Evolutionary conservation across 2,329 filamentous ascomycete genomes (phyloP).

Genomic region (Setomelanomma holmii): DNA sequence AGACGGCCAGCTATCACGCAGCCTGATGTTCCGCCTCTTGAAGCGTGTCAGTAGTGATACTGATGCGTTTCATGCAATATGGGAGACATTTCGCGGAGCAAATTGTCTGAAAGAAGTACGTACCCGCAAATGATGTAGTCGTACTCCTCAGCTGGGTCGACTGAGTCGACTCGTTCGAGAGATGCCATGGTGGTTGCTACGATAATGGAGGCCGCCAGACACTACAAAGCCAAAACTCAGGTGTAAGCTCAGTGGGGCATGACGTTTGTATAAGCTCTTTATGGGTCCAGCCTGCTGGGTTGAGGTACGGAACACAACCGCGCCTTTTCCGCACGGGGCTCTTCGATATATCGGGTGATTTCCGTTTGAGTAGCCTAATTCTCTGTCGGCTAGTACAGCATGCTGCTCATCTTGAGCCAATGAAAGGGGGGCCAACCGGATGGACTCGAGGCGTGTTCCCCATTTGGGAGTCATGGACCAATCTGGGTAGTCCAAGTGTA

Average conservation of each 20-base stretch:
- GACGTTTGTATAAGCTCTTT: constrained; percentile 4
- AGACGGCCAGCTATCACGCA: constrained; percentile 58
- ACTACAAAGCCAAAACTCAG: background rate
- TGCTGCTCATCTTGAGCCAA: background rate
- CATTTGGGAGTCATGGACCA: background rate
- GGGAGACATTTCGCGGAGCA: too few relatives aligned
- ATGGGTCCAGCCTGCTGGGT: background rate
- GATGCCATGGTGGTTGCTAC: constrained; percentile 14
- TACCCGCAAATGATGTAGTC: constrained; percentile 41
- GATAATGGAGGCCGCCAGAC: too few relatives aligned
- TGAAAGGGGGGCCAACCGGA: background rate
- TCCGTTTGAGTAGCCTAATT: too few relatives aligned
- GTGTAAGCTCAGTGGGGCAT: too few relatives aligned
- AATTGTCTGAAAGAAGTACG: background rate
- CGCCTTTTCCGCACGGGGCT: constrained; percentile 7
- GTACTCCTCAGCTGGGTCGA: constrained; percentile 24
- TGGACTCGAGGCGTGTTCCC: background rate
- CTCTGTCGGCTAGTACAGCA: too few relatives aligned
- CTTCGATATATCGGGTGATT: background rate
- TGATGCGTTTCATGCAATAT: too few relatives aligned
- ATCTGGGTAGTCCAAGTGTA: background rate
- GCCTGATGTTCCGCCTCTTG: constrained; percentile 56
- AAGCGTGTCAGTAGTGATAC: constrained; percentile 1
- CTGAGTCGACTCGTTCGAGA: constrained; percentile 25
- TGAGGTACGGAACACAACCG: constrained; percentile 13